Evolutionary conservation across 768 basidiomycete species (phyloP).

Genomic region (Mrakia frigida): DNA sequence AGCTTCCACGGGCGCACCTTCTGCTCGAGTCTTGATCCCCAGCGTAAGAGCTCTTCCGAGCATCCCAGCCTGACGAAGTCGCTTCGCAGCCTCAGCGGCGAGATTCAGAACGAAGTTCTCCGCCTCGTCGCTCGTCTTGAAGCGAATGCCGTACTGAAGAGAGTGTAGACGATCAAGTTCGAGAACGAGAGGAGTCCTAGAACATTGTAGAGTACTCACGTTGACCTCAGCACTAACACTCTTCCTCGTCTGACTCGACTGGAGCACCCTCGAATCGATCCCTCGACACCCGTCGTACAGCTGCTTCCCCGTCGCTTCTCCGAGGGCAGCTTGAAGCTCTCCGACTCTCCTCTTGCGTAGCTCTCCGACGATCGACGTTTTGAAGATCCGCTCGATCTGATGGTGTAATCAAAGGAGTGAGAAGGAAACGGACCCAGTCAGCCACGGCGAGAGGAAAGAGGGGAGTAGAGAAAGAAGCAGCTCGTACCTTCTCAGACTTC

Average conservation of each 20-base stretch:
- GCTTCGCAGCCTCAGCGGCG: slow-evolving; percentile 66
- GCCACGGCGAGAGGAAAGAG: background rate
- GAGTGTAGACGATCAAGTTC: slow-evolving; percentile 22
- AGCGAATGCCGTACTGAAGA: slow-evolving; percentile 85
- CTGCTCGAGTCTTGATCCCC: slow-evolving; percentile 82
- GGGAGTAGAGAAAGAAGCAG: no score
- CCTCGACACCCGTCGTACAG: slow-evolving; percentile 79
- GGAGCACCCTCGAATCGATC: slow-evolving; percentile 70
- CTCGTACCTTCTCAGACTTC: slow-evolving; percentile 57
- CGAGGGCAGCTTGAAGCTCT: slow-evolving; percentile 65
- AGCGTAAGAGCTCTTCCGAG: slow-evolving; percentile 70
- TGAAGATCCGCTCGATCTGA: slow-evolving; percentile 66
- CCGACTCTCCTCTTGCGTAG: slow-evolving; percentile 59
- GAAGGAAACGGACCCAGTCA: background rate
- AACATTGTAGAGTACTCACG: slow-evolving; percentile 51
- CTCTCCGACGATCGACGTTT: slow-evolving; percentile 64
- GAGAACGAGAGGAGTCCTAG: slow-evolving; percentile 4
- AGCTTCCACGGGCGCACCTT: slow-evolving; percentile 76
- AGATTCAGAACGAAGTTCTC: slow-evolving; percentile 71
- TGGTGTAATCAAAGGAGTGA: background rate
- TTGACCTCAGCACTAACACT: slow-evolving; percentile 94
- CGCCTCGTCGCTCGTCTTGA: slow-evolving; percentile 73
- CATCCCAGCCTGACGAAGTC: slow-evolving; percentile 64
- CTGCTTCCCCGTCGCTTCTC: slow-evolving; percentile 74
- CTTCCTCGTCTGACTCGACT: slow-evolving; percentile 78